Conservation (phyloP, 2,329 filamentous ascomycete species). For the Alternaria incomplexa region DNA sequence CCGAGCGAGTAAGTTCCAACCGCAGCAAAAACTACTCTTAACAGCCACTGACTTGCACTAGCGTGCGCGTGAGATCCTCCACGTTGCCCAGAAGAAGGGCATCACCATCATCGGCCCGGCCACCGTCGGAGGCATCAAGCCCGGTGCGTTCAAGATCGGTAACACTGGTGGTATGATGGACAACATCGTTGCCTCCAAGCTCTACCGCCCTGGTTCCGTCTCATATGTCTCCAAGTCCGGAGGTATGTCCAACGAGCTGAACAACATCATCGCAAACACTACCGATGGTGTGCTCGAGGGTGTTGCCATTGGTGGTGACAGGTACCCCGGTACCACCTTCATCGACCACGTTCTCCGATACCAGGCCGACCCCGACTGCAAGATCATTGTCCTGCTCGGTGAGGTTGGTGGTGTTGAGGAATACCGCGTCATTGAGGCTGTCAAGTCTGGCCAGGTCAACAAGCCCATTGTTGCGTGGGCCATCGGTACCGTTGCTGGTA, state of each 20-base stretch:
- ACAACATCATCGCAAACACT: conserved; percentile 97
- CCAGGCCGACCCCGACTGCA: conserved; percentile 95
- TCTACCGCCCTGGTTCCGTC: conserved; percentile 98
- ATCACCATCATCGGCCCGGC: conserved; percentile 98
- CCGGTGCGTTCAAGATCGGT: conserved; percentile 98
- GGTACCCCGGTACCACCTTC: conserved; percentile 98
- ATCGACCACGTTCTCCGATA: conserved; percentile 98
- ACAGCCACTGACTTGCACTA: conserved; percentile 46
- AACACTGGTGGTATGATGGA: conserved; percentile 99
- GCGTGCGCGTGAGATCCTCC: conserved; percentile 97
- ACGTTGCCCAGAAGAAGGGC: conserved; percentile 97
- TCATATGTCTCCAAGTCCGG: conserved; percentile 99
- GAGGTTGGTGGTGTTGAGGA: conserved; percentile 99
- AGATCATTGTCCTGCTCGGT: conserved; percentile 93
- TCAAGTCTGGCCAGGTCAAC: conserved; percentile 91
- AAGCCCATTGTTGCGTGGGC: conserved; percentile 99
- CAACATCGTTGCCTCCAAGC: conserved; percentile 99
- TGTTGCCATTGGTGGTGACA: conserved; percentile 98
- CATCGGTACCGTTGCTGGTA: conserved; percentile 97
- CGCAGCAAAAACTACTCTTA: neutral
- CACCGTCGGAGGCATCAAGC: conserved; percentile 99
- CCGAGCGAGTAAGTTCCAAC: conserved; percentile 78
- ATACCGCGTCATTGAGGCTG: conserved; percentile 98
- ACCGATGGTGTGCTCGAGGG: conserved; percentile 99
- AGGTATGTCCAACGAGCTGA: conserved; percentile 99